Percentiles rank a stretch among this genome's conserved stretches.
Evolutionary conservation across 441 rosid species (phyloP).

Genomic region (Melastoma candidum): DNA sequence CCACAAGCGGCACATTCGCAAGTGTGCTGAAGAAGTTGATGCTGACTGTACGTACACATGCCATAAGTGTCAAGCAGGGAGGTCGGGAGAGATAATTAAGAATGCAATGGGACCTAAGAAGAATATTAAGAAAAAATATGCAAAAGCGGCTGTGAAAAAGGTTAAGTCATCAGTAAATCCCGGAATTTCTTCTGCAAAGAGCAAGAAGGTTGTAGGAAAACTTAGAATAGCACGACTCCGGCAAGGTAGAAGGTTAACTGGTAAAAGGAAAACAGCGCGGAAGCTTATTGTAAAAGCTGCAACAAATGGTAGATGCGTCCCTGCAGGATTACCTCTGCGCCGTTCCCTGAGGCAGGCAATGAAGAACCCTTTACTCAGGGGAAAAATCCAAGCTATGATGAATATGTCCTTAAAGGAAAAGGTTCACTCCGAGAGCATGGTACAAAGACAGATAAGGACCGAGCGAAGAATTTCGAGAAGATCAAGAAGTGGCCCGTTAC

Average conservation of each 20-base stretch:
- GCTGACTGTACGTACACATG: slow-evolving; percentile 46
- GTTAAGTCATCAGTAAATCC: slow-evolving; percentile 21
- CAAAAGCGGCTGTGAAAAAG: slow-evolving; percentile 28
- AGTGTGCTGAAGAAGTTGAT: slow-evolving; percentile 34
- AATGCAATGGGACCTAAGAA: slow-evolving; percentile 18
- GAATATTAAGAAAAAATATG: slow-evolving; percentile 9
- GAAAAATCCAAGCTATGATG: slow-evolving; percentile 2
- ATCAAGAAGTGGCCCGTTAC: slow-evolving; percentile 23
- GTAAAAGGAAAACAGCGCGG: slow-evolving; percentile 23
- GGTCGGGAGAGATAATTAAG: neutral
- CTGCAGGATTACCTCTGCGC: slow-evolving; percentile 56
- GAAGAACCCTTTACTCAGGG: slow-evolving; percentile 28
- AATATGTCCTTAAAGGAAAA: slow-evolving; percentile 25
- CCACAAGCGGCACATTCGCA: slow-evolving; percentile 75
- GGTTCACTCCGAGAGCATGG: slow-evolving; percentile 1
- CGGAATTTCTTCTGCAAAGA: slow-evolving; percentile 25
- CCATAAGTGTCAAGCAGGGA: slow-evolving; percentile 44
- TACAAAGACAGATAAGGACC: slow-evolving; percentile 26
- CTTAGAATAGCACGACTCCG: slow-evolving; percentile 29
- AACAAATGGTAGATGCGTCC: slow-evolving; percentile 39
- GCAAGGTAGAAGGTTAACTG: slow-evolving; percentile 23
- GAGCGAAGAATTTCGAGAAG: slow-evolving; percentile 34
- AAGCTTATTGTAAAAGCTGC: slow-evolving; percentile 3
- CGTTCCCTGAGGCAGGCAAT: slow-evolving; percentile 65
- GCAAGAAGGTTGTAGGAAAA: slow-evolving; percentile 29